These are phyloP conservation scores for Mycena kentingensis DNA, from an alignment of 768 basidiomycete species.

Conservation along the genomic window DNA sequence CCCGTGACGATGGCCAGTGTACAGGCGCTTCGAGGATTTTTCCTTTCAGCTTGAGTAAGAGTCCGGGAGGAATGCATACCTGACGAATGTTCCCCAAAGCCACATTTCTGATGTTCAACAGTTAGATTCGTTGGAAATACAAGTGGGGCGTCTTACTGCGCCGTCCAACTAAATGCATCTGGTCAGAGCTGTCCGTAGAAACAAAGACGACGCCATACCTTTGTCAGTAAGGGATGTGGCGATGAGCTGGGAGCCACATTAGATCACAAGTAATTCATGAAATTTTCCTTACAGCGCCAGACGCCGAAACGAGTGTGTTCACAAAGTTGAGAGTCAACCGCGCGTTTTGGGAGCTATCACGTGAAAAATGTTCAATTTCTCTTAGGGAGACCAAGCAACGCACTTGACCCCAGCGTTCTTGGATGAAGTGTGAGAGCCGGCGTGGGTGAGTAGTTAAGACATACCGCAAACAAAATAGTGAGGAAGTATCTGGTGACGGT, in stretches of 20 bases:
- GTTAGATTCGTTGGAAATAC: not conserved
- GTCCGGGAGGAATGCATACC: not conserved
- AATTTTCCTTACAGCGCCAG: slow-evolving; percentile 20
- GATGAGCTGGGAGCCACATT: not conserved
- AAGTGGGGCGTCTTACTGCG: slow-evolving; percentile 15
- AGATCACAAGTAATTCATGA: not conserved
- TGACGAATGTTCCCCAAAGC: slow-evolving; percentile 29
- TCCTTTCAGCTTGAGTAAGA: not conserved
- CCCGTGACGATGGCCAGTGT: slow-evolving; percentile 27
- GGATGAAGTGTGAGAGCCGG: not conserved
- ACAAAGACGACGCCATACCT: not conserved
- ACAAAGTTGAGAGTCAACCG: slow-evolving; percentile 30
- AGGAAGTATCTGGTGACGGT: slow-evolving; percentile 24
- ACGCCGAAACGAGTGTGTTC: slow-evolving; percentile 27
- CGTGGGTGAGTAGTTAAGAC: not conserved
- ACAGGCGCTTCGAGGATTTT: slow-evolving; percentile 6
- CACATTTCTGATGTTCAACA: slow-evolving; percentile 22
- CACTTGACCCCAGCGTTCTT: slow-evolving; percentile 27
- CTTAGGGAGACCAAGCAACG: not conserved
- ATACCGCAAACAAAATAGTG: slow-evolving; percentile 26
- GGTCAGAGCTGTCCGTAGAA: not conserved
- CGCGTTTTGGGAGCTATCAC: slow-evolving; percentile 23
- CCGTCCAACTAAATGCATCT: slow-evolving; percentile 22
- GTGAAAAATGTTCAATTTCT: not conserved
- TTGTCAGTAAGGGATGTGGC: slow-evolving; percentile 21